Evolutionary conservation across 2,329 filamentous ascomycete genomes (phyloP).

Genomic region (Cladosporium sp.): DNA sequence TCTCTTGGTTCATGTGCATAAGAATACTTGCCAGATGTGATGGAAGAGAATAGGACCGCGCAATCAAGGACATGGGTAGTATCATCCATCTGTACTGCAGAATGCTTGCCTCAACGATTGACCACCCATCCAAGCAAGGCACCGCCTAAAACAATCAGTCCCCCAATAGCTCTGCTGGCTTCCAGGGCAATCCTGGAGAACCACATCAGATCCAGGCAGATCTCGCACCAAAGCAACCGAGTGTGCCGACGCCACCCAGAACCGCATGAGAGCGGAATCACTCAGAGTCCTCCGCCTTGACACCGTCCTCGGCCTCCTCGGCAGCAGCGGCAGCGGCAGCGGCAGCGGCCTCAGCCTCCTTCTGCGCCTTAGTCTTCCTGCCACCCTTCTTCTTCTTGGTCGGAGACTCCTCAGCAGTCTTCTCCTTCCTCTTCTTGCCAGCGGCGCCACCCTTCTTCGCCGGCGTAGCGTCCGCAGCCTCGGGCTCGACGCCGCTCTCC

Average conservation of each 20-base stretch:
- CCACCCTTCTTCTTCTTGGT: constrained; percentile 12
- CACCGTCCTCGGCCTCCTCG: background rate
- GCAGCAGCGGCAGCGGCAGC: background rate
- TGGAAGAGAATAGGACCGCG: background rate
- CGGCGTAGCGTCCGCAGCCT: background rate
- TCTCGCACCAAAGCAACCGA: background rate
- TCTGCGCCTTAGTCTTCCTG: background rate
- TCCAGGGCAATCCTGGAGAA: background rate
- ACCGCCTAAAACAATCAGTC: background rate
- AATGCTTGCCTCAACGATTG: background rate
- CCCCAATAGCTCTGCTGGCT: background rate
- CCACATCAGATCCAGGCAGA: background rate
- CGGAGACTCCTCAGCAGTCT: background rate
- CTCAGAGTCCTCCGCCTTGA: constrained; percentile 8
- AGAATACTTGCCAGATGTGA: too few relatives aligned
- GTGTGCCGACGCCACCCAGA: background rate
- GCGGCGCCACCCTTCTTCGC: constrained; percentile 4
- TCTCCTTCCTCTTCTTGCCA: constrained; percentile 2
- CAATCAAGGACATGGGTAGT: background rate
- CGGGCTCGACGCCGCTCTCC: constrained; percentile 19
- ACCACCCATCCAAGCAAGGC: background rate
- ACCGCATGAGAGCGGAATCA: background rate
- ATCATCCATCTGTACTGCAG: background rate
- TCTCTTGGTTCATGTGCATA: background rate
- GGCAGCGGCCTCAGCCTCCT: background rate